Evolutionary conservation across 306 rosid species (phyloP).

Genomic region (Trifolium subterraneum): DNA sequence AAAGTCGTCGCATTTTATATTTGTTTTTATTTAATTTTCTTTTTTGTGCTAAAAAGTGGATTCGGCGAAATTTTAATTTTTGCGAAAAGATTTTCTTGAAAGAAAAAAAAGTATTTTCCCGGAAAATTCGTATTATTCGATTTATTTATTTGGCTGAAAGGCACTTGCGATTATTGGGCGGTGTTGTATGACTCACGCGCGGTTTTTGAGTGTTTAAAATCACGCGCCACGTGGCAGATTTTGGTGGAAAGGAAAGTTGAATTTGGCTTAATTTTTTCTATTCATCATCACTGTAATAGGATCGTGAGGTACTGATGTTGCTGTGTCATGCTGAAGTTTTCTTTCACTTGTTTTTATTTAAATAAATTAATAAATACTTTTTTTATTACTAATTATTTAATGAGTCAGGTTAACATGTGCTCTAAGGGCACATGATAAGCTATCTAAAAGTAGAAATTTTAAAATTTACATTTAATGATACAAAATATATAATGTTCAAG

Average conservation of each 20-base stretch:
- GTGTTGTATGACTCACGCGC: slow-evolving; percentile 39
- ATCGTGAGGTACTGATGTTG: slow-evolving; percentile 4
- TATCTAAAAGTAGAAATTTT: too few relatives aligned
- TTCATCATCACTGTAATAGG: neutral
- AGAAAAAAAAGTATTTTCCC: slow-evolving; percentile 21
- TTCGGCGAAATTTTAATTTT: slow-evolving; percentile 27
- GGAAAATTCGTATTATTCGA: slow-evolving; percentile 54
- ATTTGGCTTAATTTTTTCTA: neutral
- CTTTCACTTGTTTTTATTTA: too few relatives aligned
- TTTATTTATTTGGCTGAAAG: slow-evolving; percentile 26
- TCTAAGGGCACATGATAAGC: too few relatives aligned
- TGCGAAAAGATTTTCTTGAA: neutral
- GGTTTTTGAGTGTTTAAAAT: neutral
- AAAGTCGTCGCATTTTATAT: slow-evolving; percentile 40
- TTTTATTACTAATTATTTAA: too few relatives aligned
- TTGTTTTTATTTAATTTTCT: neutral
- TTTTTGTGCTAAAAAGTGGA: slow-evolving; percentile 34
- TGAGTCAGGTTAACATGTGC: too few relatives aligned
- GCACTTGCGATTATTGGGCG: slow-evolving; percentile 39
- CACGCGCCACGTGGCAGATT: slow-evolving; percentile 48
- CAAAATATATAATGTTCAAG: too few relatives aligned
- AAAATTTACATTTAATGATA: too few relatives aligned
- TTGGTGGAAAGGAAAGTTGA: neutral
- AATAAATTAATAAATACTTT: too few relatives aligned
- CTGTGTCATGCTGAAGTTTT: neutral